Conservation (phyloP, 192 early-diverging fungal genomes). For the Mortierella alpina region DNA sequence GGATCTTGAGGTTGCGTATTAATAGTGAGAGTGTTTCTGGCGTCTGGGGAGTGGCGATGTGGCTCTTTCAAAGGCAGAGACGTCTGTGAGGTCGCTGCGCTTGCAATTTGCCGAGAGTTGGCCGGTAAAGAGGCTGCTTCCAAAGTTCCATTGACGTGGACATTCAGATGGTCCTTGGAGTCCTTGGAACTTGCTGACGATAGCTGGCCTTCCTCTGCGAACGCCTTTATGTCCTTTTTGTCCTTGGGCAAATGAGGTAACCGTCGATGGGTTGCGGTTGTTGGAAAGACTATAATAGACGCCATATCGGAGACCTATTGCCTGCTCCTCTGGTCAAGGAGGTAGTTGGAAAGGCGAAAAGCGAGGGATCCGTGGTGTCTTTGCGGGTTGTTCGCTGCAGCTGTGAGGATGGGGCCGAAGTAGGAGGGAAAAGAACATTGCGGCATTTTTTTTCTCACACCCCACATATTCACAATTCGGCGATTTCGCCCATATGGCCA, state of each 20-base stretch:
- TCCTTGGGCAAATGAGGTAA: slow-evolving; percentile 39
- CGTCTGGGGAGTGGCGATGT: background rate
- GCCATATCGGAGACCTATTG: too few species aligned
- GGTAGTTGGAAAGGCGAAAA: too few species aligned
- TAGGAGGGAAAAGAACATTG: background rate
- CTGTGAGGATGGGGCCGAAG: too few species aligned
- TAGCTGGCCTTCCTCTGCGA: background rate
- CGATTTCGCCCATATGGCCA: too few species aligned
- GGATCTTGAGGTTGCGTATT: background rate
- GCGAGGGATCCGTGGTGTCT: too few species aligned
- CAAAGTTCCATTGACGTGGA: too few species aligned
- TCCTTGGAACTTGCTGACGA: background rate
- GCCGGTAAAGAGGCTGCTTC: too few species aligned
- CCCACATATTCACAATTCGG: too few species aligned
- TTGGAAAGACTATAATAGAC: slow-evolving; percentile 42
- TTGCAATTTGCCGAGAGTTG: too few species aligned
- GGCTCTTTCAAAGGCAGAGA: background rate
- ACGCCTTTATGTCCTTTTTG: slow-evolving; percentile 1
- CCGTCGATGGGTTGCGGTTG: slow-evolving; percentile 27
- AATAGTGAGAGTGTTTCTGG: background rate
- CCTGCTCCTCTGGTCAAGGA: too few species aligned
- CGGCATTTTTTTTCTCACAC: slow-evolving; percentile 2
- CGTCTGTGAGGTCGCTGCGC: background rate
- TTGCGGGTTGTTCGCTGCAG: too few species aligned
- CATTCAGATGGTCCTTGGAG: too few species aligned